A percentile compares a stretch with the other conserved stretches of the same genome.
Evolutionary conservation across 139 green algal species (phyloP).

Genomic region (Desmodesmus armatus): DNA sequence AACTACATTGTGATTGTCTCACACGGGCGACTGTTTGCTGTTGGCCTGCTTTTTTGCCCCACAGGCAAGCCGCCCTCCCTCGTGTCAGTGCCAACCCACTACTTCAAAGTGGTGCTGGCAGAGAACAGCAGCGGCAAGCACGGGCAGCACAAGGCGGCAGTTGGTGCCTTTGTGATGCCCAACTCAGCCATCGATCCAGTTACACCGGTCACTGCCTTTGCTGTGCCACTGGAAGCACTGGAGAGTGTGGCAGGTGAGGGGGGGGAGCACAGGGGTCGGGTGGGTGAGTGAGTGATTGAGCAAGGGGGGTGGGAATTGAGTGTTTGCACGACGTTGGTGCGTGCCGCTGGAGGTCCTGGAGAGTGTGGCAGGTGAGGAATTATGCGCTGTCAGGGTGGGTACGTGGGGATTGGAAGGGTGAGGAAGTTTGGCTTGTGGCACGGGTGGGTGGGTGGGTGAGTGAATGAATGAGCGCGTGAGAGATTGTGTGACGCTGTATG

Average conservation of each 20-base stretch:
- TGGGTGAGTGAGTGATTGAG: not conserved
- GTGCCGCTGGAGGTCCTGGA: not conserved
- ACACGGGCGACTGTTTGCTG: not conserved
- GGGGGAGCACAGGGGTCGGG: constrained; percentile 31
- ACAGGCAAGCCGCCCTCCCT: constrained; percentile 79
- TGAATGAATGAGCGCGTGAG: not conserved
- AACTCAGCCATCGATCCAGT: constrained; percentile 80
- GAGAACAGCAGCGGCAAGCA: constrained; percentile 43
- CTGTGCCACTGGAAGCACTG: constrained; percentile 80
- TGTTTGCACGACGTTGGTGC: not conserved
- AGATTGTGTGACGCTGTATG: not conserved
- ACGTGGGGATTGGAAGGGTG: not conserved
- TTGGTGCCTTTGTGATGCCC: constrained; percentile 90
- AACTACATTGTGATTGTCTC: too few species aligned
- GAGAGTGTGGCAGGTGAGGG: constrained; percentile 75
- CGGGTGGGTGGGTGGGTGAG: not conserved
- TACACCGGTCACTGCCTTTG: constrained; percentile 78
- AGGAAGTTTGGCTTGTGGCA: not conserved
- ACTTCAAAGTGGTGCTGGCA: constrained; percentile 84
- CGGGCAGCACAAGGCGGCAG: constrained; percentile 43
- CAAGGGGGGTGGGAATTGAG: not conserved
- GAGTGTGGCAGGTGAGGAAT: not conserved
- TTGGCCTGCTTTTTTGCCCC: not conserved
- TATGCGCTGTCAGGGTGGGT: not conserved
- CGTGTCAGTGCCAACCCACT: constrained; percentile 93